These are phyloP conservation scores for Astragalus glycyphyllos DNA, from an alignment of 306 rosid species.

Conservation along the genomic window DNA sequence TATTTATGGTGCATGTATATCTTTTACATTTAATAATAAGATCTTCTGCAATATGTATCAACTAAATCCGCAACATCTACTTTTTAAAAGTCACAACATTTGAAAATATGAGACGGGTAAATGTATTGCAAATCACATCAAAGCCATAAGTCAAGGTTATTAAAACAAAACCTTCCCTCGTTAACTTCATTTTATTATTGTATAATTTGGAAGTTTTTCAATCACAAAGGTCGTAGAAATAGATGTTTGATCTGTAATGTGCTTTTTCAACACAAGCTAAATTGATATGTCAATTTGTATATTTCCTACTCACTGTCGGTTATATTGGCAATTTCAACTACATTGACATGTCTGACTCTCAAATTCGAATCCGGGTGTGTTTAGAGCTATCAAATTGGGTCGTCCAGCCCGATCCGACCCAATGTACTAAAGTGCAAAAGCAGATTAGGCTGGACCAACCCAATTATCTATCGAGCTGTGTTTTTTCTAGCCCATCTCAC, in stretches of 20 bases:
- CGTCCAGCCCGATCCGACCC: no score
- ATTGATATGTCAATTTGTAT: constrained; percentile 27
- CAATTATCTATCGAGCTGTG: no score
- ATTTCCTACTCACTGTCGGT: no score
- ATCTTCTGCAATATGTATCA: background rate
- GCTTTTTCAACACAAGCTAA: constrained; percentile 21
- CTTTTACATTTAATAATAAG: background rate
- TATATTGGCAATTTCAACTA: no score
- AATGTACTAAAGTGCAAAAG: no score
- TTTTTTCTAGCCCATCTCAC: no score
- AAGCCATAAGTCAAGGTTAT: background rate
- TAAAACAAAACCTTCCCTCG: background rate
- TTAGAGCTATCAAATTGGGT: no score
- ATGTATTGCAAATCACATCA: background rate
- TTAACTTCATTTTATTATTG: background rate
- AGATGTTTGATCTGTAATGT: background rate
- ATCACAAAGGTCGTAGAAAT: background rate
- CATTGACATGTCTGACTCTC: no score
- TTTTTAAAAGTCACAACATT: background rate
- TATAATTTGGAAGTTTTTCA: background rate
- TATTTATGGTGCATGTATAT: background rate
- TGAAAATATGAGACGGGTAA: background rate
- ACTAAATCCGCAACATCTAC: background rate
- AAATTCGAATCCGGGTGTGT: no score
- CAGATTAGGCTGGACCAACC: no score